Conservation (phyloP, 805 yeast genomes). For the Candida coquimbonensis region DNA sequence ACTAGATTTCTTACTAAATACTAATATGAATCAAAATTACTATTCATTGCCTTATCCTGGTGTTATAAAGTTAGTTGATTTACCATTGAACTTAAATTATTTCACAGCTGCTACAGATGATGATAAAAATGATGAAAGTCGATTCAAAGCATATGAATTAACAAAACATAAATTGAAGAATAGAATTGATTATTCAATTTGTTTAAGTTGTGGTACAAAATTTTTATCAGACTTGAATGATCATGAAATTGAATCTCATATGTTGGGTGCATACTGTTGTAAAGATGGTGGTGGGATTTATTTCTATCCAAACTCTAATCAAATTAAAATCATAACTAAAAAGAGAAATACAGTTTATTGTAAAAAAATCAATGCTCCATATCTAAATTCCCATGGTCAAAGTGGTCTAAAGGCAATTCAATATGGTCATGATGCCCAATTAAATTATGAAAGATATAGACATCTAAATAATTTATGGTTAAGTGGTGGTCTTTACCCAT, state of each 20-base stretch:
- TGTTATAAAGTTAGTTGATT: constrained; percentile 40
- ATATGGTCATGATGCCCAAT: constrained; percentile 48
- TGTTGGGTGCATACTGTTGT: constrained; percentile 14
- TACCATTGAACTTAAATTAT: constrained; percentile 40
- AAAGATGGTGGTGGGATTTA: constrained; percentile 28
- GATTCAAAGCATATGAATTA: not conserved
- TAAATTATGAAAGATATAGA: constrained; percentile 46
- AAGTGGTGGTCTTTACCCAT: constrained; percentile 49
- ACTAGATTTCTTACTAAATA: not conserved
- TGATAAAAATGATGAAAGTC: not conserved
- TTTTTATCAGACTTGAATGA: constrained; percentile 24
- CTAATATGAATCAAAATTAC: no score
- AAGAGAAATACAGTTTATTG: constrained; percentile 23
- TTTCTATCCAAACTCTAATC: constrained; percentile 30
- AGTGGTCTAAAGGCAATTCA: constrained; percentile 48
- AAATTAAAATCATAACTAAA: constrained; percentile 21
- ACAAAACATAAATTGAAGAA: not conserved
- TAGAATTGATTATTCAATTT: constrained; percentile 37
- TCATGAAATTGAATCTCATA: constrained; percentile 27
- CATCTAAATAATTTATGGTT: constrained; percentile 56
- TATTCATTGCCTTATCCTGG: constrained; percentile 38
- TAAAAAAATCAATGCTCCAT: constrained; percentile 53
- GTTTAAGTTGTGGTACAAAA: constrained; percentile 40
- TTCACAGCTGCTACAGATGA: constrained; percentile 27
- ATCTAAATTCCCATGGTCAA: constrained; percentile 71